Percentiles rank a stretch among this genome's conserved stretches.
These are phyloP conservation scores for Collybiopsis luxurians DNA, from an alignment of 768 basidiomycete species.

Conservation along the genomic window DNA sequence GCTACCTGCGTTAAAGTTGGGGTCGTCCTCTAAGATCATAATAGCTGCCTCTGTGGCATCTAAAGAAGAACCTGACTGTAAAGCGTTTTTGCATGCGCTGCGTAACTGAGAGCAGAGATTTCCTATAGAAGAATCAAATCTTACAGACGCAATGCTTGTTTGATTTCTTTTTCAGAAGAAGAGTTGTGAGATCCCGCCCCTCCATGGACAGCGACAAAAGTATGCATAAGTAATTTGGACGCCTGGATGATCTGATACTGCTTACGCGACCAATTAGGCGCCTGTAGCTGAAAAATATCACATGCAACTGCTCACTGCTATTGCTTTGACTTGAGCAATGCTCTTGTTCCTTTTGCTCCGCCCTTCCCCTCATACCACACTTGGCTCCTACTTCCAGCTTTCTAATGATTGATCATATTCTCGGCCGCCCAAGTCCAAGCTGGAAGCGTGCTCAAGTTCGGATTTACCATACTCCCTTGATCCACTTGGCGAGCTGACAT, in stretches of 20 bases:
- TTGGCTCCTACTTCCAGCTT: slow-evolving; percentile 8
- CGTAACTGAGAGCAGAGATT: neutral
- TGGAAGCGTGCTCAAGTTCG: slow-evolving; percentile 85
- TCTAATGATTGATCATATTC: slow-evolving; percentile 88
- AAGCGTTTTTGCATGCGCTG: slow-evolving; percentile 50
- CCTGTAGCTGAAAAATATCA: slow-evolving; percentile 19
- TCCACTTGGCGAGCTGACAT: neutral
- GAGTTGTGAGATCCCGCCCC: slow-evolving; percentile 70
- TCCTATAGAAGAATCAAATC: slow-evolving; percentile 9
- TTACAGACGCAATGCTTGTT: slow-evolving; percentile 55
- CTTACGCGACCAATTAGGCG: neutral
- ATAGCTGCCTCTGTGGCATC: slow-evolving; percentile 55
- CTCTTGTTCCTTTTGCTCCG: neutral
- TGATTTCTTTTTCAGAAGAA: slow-evolving; percentile 48
- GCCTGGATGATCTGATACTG: slow-evolving; percentile 20
- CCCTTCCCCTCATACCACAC: neutral
- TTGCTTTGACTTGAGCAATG: neutral
- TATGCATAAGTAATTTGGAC: slow-evolving; percentile 31
- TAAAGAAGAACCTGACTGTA: slow-evolving; percentile 32
- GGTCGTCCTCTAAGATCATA: slow-evolving; percentile 60
- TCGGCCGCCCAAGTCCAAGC: slow-evolving; percentile 84
- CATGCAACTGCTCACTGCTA: slow-evolving; percentile 23
- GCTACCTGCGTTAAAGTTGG: slow-evolving; percentile 66
- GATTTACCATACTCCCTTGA: neutral
- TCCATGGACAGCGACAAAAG: slow-evolving; percentile 66